Base-by-base conservation (phyloP, 805 yeast genomes). In the Torulaspora microellipsoides region DNA sequence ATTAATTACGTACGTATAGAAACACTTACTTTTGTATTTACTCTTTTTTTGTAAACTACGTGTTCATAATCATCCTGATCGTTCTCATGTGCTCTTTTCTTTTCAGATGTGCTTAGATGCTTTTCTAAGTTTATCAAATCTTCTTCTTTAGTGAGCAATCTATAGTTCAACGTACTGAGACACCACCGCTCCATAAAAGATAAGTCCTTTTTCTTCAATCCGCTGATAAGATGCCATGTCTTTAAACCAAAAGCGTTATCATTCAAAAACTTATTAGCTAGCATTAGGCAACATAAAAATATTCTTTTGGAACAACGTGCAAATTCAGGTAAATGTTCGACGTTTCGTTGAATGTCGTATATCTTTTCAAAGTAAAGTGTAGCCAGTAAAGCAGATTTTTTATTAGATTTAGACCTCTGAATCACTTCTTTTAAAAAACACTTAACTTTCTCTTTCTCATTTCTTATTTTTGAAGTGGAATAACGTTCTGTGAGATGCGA, bases 151-250 rank as follows among this genome's bases (percentile, higher is more conserved):
- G 42, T 34, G 34, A 34, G 15, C 23, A 47, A 39, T 11, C 45
- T 48, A 38, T 55, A 55, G 17, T 53, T 51, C 34, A 55, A 43
- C 20, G 39, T 52, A 7, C 33, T 46, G 34, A 55, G 44, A 40
- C 54, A 48, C 59, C 57, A 55, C 15, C 55, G 43, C 35, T 55
- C 59, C 54, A 53, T 55, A 15, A 38, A 36, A 3, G 53, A 38
- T 33, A 55, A 33, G 27, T 53, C 59, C 34, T 32, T 43, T 27
- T 47, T 41, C 8, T 34, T 43, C 3, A 55, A 40, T 4, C 59
- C 59, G 23, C 55, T 47, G 14, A 55, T 52, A 27, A 51, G 36
- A 14, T 43, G 47, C 59, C 59, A 55, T 7, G 56, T 44, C 17
- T 45, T 47, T 50, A 55, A 41, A 11, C 54, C 47, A 34, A 53